Base-by-base conservation (phyloP, 768 basidiomycete species). In the Harrya chromipes region DNA sequence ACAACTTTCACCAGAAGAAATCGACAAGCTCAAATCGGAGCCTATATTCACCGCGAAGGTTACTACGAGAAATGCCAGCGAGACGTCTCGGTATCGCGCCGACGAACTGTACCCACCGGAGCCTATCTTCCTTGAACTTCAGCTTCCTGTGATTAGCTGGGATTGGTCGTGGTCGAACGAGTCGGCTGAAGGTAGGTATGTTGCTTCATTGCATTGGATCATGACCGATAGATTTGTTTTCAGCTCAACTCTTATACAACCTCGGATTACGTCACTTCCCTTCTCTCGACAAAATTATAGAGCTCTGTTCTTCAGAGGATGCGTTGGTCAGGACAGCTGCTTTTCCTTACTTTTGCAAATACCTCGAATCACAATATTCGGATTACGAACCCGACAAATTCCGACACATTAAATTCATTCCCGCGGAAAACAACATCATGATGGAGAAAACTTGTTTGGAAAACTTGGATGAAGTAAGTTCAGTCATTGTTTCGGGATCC, bases 121-220 rank as follows among this genome's bases (percentile, higher is more conserved):
- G 0, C 83, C 84, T 33, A 71, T 75, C 3, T 81, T 92, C 48
- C 77, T 89, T 12, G 73, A 79, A 40, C 72, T 97, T 7, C 79
- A 79, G 9, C 67, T 97, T 14, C 90, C 92, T 6, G 63, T 94
- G 5, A 74, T 97, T 39, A 90, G 91, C 59, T 97, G 94, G 94
- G 84, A 85, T 5, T 73, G 71, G 21, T 69, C 69, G 1, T 97
- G 94, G 94, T 76, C 78, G 49, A 66, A 77, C 6, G 77, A 75
- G 4, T 90, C 90, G 0, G 89, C 90, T 23, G 92, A 95, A 83
- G 90, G 92, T 86, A 45, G 41, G 69, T 37, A 8, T 10, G 52
- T 17, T 47, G 33, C 11, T 44, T 38, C 26, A 24, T 36, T 43
- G 5, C 31, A 34, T 17, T 46, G 41, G n/a, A 29, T 5, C 4